Conservation (phyloP, 192 early-diverging fungal genomes). For the Globomyces pollinis-pini region DNA sequence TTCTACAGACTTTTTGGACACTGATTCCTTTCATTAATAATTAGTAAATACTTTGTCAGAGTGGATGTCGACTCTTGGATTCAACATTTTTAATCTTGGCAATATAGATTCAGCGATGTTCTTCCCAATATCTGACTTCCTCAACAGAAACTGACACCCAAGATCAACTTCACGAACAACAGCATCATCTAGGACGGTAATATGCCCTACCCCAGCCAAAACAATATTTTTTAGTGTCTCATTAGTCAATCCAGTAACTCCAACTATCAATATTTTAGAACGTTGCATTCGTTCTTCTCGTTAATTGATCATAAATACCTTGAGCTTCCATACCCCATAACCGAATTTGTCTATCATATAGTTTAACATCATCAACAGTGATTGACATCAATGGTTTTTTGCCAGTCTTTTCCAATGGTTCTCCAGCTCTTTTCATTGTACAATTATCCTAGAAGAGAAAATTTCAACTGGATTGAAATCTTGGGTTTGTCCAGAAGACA, state of each 20-base stretch:
- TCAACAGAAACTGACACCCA: conserved; percentile 68
- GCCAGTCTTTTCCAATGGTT: no score
- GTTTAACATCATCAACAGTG: conserved; percentile 68
- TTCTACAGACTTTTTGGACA: conserved; percentile 34
- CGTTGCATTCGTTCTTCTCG: conserved; percentile 60
- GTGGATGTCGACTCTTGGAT: conserved; percentile 70
- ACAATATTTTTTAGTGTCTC: conserved; percentile 92
- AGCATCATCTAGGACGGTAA: conserved; percentile 62
- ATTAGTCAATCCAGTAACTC: conserved; percentile 64
- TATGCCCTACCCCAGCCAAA: conserved; percentile 71
- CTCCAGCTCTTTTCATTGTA: no score
- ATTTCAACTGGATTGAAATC: no score
- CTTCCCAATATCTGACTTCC: conserved; percentile 55
- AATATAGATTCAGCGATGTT: conserved; percentile 66
- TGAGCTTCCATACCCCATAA: conserved; percentile 96
- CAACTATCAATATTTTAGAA: conserved; percentile 65
- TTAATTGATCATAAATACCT: conserved; percentile 44
- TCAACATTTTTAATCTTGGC: conserved; percentile 59
- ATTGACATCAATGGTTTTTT: not conserved
- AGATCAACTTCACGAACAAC: conserved; percentile 56
- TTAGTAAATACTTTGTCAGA: conserved; percentile 20
- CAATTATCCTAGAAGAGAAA: no score
- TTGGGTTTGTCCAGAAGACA: no score
- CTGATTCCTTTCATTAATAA: conserved; percentile 12
- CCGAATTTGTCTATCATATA: conserved; percentile 97